Evolutionary conservation across 108 stramenopile species (phyloP).

Genomic region (Skeletonema costatum): DNA sequence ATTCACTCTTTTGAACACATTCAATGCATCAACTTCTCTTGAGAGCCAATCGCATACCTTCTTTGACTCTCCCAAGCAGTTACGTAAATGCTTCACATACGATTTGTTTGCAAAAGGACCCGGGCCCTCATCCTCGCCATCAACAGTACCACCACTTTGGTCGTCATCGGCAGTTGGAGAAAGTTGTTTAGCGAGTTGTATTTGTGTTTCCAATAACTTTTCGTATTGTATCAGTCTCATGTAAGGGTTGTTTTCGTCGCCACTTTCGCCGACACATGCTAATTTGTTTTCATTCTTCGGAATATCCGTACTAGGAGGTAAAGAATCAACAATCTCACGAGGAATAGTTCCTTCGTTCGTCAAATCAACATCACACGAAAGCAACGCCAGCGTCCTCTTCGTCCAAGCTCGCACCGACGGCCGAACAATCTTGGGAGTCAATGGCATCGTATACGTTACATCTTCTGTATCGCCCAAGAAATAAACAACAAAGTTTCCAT

Average conservation of each 20-base stretch:
- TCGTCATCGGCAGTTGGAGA: slow-evolving; percentile 54
- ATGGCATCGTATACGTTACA: slow-evolving; percentile 62
- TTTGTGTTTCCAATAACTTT: slow-evolving; percentile 48
- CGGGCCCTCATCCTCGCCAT: slow-evolving; percentile 19
- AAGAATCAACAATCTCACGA: slow-evolving; percentile 13
- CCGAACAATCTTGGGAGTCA: slow-evolving; percentile 59
- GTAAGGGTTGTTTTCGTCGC: neutral
- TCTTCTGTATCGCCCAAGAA: slow-evolving; percentile 69
- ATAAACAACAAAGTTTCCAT: slow-evolving; percentile 38
- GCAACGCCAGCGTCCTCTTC: slow-evolving; percentile 57
- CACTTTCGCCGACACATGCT: neutral
- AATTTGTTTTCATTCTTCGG: slow-evolving; percentile 48
- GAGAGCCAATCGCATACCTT: slow-evolving; percentile 43
- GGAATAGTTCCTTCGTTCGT: neutral
- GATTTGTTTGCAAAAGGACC: slow-evolving; percentile 31
- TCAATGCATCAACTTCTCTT: slow-evolving; percentile 12
- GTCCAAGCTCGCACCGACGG: slow-evolving; percentile 78
- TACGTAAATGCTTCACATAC: slow-evolving; percentile 26
- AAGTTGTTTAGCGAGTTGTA: slow-evolving; percentile 61
- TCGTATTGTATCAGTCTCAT: slow-evolving; percentile 16
- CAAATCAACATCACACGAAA: slow-evolving; percentile 23
- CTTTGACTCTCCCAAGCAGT: slow-evolving; percentile 25
- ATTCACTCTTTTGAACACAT: slow-evolving; percentile 6
- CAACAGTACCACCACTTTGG: slow-evolving; percentile 17
- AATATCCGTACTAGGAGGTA: slow-evolving; percentile 59